Evolutionary conservation across 2,329 filamentous ascomycete genomes (phyloP).

Genomic region (Aspergillus flavus): DNA sequence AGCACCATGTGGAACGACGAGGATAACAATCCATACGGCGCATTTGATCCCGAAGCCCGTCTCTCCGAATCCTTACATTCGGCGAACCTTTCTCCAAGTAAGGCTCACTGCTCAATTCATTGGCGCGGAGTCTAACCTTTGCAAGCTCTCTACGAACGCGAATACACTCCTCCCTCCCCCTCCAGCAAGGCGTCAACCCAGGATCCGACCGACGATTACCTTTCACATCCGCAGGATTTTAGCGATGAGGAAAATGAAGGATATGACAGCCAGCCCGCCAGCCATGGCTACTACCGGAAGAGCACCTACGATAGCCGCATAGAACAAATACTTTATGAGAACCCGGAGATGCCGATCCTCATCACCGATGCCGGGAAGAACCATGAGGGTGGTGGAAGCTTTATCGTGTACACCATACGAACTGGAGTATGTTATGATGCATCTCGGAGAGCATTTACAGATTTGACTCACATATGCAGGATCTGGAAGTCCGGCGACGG

Average conservation of each 20-base stretch:
- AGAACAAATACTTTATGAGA: conserved; percentile 96
- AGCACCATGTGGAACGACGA: conserved; percentile 95
- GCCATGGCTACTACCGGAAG: conserved; percentile 58
- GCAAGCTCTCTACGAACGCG: conserved; percentile 60
- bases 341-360: conserved; percentile 83
- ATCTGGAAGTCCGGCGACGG: conserved; percentile 88
- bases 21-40: conserved; percentile 96
- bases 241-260: conserved; percentile 61
- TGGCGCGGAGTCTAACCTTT: conserved; percentile 16
- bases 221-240: conserved; percentile 55
- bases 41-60: conserved; percentile 85
- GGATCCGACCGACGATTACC: conserved; percentile 59
- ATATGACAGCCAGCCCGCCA: conserved; percentile 54
- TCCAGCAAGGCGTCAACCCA: conserved; percentile 73
- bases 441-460: not conserved
- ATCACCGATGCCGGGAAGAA: conserved; percentile 98
- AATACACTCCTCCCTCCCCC: conserved; percentile 67
- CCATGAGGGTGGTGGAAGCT: conserved; percentile 84
- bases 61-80: conserved; percentile 70
- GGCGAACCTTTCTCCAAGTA: conserved; percentile 51
- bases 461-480: conserved; percentile 55
- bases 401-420: conserved; percentile 95
- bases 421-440: conserved; percentile 70
- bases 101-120: conserved; percentile 37
- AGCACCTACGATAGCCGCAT: conserved; percentile 93